Conservation (phyloP, 2,329 filamentous ascomycete species). For the Aspergillus glaucus region DNA sequence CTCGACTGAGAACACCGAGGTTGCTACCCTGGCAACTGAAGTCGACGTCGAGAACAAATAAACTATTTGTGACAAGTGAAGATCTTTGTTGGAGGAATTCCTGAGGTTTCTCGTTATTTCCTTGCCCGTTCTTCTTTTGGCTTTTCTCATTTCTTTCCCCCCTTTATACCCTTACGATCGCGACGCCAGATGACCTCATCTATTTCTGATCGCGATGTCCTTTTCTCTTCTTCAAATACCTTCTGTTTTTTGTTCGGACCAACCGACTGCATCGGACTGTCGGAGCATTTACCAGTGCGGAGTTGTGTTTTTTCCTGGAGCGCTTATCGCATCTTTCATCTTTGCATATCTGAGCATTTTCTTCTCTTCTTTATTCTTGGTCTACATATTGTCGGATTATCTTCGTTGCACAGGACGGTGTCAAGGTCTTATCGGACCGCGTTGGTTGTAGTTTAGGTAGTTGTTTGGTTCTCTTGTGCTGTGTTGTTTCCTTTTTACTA, state of each 20-base stretch:
- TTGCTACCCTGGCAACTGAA: constrained; percentile 6
- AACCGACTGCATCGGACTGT: neutral
- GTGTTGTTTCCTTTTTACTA: neutral
- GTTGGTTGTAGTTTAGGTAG: constrained; percentile 9
- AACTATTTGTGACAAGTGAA: neutral
- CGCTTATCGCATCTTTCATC: neutral
- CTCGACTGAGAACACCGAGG: constrained; percentile 47
- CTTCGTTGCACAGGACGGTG: neutral
- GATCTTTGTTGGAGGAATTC: neutral
- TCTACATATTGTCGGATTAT: constrained; percentile 9
- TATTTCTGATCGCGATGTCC: neutral
- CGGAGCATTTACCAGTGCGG: constrained; percentile 1
- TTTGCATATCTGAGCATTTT: constrained; percentile 1
- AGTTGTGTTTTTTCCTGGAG: constrained; percentile 1
- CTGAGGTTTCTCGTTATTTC: neutral
- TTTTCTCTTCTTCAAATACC: neutral
- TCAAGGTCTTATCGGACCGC: neutral
- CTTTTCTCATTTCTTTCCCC: neutral
- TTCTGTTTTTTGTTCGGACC: neutral
- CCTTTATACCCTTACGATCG: constrained; percentile 1
- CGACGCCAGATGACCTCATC: constrained; percentile 3
- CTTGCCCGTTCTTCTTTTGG: neutral
- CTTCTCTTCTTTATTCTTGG: constrained; percentile 3
- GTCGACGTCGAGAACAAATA: constrained; percentile 19
- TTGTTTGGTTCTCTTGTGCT: constrained; percentile 6